phyloP scores from a whole-genome alignment of 2,329 filamentous ascomycete genomes.

The Colletotrichum filicis region DNA sequence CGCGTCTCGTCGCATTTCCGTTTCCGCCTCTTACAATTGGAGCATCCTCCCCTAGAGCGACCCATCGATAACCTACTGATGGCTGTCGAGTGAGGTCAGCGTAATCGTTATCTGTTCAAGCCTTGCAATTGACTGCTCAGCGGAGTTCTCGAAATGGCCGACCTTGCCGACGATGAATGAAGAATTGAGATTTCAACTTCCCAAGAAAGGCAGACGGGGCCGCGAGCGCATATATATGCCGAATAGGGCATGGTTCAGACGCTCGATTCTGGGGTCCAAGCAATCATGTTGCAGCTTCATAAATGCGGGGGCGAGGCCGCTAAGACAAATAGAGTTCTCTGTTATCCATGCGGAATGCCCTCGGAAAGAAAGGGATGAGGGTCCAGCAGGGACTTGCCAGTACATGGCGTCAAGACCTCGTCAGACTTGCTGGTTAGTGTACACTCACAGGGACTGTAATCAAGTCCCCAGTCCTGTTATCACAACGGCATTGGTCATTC shows the following conservation, averaged over 20 bases:
- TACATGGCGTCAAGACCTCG: neutral
- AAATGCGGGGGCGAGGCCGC: constrained; percentile 5
- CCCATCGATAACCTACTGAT: constrained; percentile 13
- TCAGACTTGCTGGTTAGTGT: neutral
- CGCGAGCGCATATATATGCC: constrained; percentile 32
- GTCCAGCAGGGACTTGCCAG: neutral
- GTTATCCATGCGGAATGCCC: neutral
- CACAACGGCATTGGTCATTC: too few relatives aligned
- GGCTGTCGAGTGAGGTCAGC: too few relatives aligned
- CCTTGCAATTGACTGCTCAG: neutral
- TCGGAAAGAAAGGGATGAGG: neutral
- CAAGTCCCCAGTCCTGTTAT: neutral
- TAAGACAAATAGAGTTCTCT: constrained; percentile 3
- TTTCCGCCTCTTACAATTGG: constrained; percentile 35
- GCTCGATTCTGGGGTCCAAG: neutral
- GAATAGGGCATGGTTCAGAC: constrained; percentile 15
- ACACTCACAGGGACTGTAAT: neutral
- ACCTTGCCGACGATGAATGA: neutral
- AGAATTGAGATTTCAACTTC: neutral
- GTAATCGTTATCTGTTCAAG: neutral
- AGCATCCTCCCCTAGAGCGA: constrained; percentile 34
- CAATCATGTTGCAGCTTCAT: neutral
- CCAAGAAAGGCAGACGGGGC: constrained; percentile 11
- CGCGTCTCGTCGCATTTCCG: constrained; percentile 37
- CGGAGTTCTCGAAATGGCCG: neutral